Base-by-base conservation (phyloP, 495 filamentous ascomycete species). In the Xanthoparmelia taractica region DNA sequence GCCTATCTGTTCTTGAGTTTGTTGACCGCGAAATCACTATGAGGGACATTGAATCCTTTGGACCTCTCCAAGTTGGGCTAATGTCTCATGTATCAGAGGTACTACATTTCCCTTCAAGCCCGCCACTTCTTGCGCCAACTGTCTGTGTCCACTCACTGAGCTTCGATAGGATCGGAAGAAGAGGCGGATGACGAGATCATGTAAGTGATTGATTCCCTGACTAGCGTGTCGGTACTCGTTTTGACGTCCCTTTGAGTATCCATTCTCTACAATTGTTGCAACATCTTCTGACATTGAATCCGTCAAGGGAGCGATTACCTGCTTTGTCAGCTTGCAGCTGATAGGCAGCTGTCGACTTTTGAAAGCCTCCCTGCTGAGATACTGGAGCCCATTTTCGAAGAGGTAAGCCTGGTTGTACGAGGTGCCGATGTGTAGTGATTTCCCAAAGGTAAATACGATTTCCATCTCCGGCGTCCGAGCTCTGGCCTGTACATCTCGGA, bases 401-500 rank as follows among this genome's bases (percentile, higher is more conserved):
- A 59, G 36, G 57, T 59, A 43, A 41, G 57, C 6, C 57, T 3
- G 41, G 3, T 33, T 12, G 6, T 20, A 36, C 20, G 12, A 34
- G 8, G 20, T 20, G 15, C 23, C 10, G 45, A 48, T 43, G 25
- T 41, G 10, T 45, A 33, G 20, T 59, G 27, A 59, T 20, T 4
- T 45, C 33, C 17, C 17, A 29, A 29, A 59, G 57, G 7, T 59
- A 23, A 37, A 59, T 41, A 31, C 17, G 25, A 59, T 43, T 23
- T 59, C 57, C 31, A 43, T 59, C 38, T 27, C 41, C 37, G 57
- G 57, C 12, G 17, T 59, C 27, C 57, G 57, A 43, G 57, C 57
- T n/a, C 36, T 59, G 37, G 57, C 57, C 37, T 8, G 36, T 59
- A 36, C 57, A 43, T 59, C 57, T 31, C 57, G 57, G 18, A 59